Evolutionary conservation across 2,329 filamentous ascomycete species (phyloP), one percentile per base, ranked within the genome.

Genomic region (Pseudogymnoascus destructans): DNA sequence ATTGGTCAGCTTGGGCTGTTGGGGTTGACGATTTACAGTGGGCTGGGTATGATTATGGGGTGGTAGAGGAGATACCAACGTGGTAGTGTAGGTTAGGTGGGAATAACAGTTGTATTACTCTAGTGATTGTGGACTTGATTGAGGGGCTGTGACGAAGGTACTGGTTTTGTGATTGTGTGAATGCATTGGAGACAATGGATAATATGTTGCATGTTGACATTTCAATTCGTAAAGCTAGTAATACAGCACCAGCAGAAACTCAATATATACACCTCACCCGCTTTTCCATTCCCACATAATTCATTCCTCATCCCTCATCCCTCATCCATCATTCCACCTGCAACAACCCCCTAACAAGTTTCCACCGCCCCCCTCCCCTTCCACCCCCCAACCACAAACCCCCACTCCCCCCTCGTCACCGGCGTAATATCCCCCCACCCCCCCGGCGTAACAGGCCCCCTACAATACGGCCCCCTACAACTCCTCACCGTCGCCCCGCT

Each of bases 361-460:
- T 78, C 77, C 13, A 83, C 76, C 3, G 73, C 73, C 2, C 72
- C 79, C 38, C 70, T 79, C 63, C 72, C 70, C 46, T 70, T 71
- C 61, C 74, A 74, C 23, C 70, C 71, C 25, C 74, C 72, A 2
- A 82, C 79, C 63, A 85, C 67, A 64, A 80, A 80, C 0, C 79
- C 78, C 81, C 81, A 85, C 68, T 84, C 81, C 4, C 79, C 79
- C 38, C 78, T 73, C 7, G 81, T 84, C 21, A 79, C 76, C 5
- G 81, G 81, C 55, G 79, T 82, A 58, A 84, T 79, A 64, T 85
- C 81, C 17, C 81, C 80, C 62, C 79, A 80, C 6, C 72, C 75
- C 62, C 82, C 81, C 1, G 80, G 81, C 59, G 81, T 84, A 69
- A 72, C 68, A 1, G 80, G 77, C 0, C 77, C 79, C 17, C 75